Percentiles rank a stretch among this genome's conserved stretches.
Evolutionary conservation across 139 green algal species (phyloP).

Genomic region (Closterium sp.): DNA sequence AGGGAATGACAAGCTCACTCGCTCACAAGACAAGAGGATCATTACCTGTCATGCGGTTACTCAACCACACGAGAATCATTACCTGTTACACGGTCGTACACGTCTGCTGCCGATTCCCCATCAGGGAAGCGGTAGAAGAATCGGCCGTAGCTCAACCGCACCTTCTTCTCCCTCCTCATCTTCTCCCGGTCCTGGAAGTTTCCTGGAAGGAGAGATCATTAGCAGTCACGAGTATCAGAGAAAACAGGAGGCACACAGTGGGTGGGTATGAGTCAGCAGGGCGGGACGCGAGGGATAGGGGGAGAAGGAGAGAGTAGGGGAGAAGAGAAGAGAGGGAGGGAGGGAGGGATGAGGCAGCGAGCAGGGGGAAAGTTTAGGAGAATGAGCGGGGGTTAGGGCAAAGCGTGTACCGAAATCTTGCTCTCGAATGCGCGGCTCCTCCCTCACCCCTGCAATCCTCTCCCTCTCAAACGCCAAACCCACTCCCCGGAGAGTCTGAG

Average conservation of each 20-base stretch:
- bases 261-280: background rate
- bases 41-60: no score
- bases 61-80: no score
- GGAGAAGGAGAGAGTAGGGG: background rate
- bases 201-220: conserved; percentile 18
- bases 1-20: background rate
- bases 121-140: conserved; percentile 64
- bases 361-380: background rate
- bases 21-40: background rate
- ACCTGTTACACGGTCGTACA: conserved; percentile 61
- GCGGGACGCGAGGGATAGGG: background rate
- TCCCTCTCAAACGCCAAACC: conserved; percentile 34
- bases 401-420: conserved; percentile 56
- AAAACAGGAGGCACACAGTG: background rate
- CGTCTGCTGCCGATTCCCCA: conserved; percentile 58
- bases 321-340: background rate
- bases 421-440: conserved; percentile 58
- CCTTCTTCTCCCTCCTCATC: conserved; percentile 49
- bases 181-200: conserved; percentile 48
- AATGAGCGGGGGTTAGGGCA: no score
- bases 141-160: conserved; percentile 54
- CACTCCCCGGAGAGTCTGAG: conserved; percentile 48
- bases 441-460: conserved; percentile 48
- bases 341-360: background rate
- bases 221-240: background rate